phyloP scores from a whole-genome alignment of 1,139 yeast genomes.

The Blastobotrys ciferrii region DNA sequence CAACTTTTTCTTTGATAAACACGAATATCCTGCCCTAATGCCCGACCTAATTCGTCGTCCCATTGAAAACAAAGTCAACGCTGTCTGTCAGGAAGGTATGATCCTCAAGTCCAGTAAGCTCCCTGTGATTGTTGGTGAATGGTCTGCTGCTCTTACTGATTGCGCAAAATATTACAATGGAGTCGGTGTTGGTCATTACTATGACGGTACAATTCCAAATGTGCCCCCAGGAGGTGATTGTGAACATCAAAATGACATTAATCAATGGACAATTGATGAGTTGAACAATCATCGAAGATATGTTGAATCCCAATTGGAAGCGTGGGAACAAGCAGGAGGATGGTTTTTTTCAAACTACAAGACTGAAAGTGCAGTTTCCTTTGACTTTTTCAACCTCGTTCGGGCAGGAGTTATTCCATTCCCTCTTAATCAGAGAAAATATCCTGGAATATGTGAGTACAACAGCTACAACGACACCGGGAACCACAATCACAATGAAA shows the following conservation, averaged over 20 bases:
- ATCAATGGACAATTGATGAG: constrained; percentile 59
- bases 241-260: constrained; percentile 51
- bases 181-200: constrained; percentile 82
- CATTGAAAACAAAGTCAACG: constrained; percentile 1
- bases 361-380: constrained; percentile 78
- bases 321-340: constrained; percentile 69
- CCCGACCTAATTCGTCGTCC: neutral
- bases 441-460: constrained; percentile 1
- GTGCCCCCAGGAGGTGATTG: constrained; percentile 60
- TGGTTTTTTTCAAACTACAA: constrained; percentile 90
- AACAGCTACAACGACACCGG: neutral
- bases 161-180: constrained; percentile 92
- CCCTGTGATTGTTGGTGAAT: constrained; percentile 67
- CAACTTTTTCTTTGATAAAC: neutral
- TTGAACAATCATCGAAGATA: constrained; percentile 59
- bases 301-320: constrained; percentile 87
- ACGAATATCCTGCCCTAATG: constrained; percentile 8
- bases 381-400: constrained; percentile 71
- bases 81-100: constrained; percentile 1
- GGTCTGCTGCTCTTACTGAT: constrained; percentile 90
- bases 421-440: constrained; percentile 2
- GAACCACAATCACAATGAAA: too few species aligned
- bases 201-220: constrained; percentile 58
- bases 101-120: neutral
- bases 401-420: constrained; percentile 64